phyloP scores from a whole-genome alignment of 345 rosid species.

The Triadica sebifera region DNA sequence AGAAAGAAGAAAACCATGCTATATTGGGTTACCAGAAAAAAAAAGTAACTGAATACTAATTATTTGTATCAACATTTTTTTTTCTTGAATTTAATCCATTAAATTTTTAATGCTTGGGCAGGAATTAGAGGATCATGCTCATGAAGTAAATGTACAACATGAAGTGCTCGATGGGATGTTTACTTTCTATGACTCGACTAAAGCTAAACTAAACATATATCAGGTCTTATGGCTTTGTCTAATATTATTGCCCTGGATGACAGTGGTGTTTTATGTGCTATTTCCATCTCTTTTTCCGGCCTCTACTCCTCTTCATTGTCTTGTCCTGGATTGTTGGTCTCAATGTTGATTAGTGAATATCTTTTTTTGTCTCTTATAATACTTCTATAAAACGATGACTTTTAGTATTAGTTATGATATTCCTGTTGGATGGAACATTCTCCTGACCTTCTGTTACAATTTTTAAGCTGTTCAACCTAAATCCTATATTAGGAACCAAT shows the following conservation, averaged over 20 bases:
- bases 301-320: background rate
- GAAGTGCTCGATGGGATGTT: slow-evolving; percentile 80
- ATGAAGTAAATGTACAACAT: slow-evolving; percentile 72
- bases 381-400: no score
- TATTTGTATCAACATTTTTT: background rate
- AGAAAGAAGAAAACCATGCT: background rate
- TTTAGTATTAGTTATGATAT: no score
- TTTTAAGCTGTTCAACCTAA: no score
- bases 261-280: background rate
- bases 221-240: slow-evolving; percentile 50
- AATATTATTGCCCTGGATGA: background rate
- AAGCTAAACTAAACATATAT: slow-evolving; percentile 72
- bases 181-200: slow-evolving; percentile 85
- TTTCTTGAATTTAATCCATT: background rate
- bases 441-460: no score
- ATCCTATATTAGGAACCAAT: no score
- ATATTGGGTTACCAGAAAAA: background rate
- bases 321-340: no score
- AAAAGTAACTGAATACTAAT: background rate
- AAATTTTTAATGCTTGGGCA: slow-evolving; percentile 35
- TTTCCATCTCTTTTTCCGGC: background rate
- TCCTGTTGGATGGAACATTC: no score
- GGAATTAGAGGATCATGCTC: slow-evolving; percentile 83
- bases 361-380: no score
- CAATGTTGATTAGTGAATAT: no score